These are phyloP conservation scores for Ascochyta clinopodiicola DNA, from an alignment of 2,329 filamentous ascomycete genomes.

Conservation along the genomic window DNA sequence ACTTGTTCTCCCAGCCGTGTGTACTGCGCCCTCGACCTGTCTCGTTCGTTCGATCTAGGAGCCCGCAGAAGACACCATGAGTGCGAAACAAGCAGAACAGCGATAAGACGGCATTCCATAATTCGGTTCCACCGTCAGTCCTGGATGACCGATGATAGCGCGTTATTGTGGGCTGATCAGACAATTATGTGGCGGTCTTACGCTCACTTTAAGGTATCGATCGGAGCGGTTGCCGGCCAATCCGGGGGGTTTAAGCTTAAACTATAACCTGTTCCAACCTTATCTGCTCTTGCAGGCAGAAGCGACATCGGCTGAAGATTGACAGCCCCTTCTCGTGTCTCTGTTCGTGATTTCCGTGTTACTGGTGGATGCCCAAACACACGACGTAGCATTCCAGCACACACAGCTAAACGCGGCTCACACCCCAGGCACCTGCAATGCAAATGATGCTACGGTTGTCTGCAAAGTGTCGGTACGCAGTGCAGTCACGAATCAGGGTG, in stretches of 20 bases:
- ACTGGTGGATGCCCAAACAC: not conserved
- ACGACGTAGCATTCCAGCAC: not conserved
- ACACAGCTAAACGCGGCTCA: not conserved
- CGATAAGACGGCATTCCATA: not conserved
- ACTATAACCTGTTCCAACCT: constrained; percentile 47
- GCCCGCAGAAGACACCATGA: not conserved
- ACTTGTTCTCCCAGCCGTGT: not conserved
- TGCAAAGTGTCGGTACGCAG: not conserved
- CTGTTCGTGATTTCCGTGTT: constrained; percentile 5
- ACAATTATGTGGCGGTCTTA: constrained; percentile 22
- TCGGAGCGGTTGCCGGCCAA: constrained; percentile 19
- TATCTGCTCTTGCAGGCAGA: constrained; percentile 41
- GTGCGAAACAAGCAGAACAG: not conserved
- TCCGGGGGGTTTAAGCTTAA: constrained; percentile 46
- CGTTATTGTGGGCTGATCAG: constrained; percentile 14
- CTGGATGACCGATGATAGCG: constrained; percentile 3
- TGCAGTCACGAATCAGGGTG: constrained; percentile 2
- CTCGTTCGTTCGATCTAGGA: not conserved
- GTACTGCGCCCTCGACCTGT: constrained; percentile 11
- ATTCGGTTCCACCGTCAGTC: not conserved
- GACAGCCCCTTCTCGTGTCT: not conserved
- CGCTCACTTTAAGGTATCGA: constrained; percentile 9
- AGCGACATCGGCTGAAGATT: constrained; percentile 34
- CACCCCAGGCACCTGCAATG: constrained; percentile 2
- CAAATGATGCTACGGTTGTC: constrained; percentile 3